These are phyloP conservation scores for Trichosporon sp. DNA, from an alignment of 1,284 basidiomycete genomes.

Conservation along the genomic window DNA sequence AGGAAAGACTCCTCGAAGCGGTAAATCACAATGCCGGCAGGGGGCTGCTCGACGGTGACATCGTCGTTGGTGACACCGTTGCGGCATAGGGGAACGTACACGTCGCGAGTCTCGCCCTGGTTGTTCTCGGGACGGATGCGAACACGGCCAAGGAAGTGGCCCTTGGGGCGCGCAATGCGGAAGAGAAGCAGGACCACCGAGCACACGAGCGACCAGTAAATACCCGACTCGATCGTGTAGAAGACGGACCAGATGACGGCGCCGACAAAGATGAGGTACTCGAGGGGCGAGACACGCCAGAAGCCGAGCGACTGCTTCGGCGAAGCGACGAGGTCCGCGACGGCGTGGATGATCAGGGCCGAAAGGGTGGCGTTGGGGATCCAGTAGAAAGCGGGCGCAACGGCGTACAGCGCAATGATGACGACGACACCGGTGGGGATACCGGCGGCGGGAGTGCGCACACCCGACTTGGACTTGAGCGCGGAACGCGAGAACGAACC, in stretches of 20 bases:
- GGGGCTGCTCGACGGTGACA: conserved; percentile 69
- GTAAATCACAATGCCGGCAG: conserved; percentile 85
- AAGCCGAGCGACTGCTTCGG: conserved; percentile 82
- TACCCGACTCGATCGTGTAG: conserved; percentile 84
- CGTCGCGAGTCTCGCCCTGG: conserved; percentile 50
- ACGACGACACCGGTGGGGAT: conserved; percentile 82
- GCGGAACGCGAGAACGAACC: conserved; percentile 97
- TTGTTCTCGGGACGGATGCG: conserved; percentile 53
- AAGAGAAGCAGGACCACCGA: conserved; percentile 80
- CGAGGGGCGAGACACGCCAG: conserved; percentile 90
- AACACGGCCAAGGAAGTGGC: conserved; percentile 81
- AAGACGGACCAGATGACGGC: conserved; percentile 86
- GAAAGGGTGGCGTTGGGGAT: conserved; percentile 61
- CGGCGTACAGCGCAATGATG: conserved; percentile 86
- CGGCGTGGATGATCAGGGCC: conserved; percentile 93
- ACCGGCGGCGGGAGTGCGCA: conserved; percentile 88
- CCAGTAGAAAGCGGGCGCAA: conserved; percentile 76
- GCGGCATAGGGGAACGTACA: conserved; percentile 69
- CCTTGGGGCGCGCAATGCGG: conserved; percentile 85
- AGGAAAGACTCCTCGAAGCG: conserved; percentile 89
- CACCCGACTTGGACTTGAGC: conserved; percentile 91
- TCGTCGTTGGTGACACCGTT: conserved; percentile 60
- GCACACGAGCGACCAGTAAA: conserved; percentile 80
- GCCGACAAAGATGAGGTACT: conserved; percentile 77
- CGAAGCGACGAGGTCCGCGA: conserved; percentile 83